Evolutionary conservation across 2,329 filamentous ascomycete genomes (phyloP).

Genomic region (Fusarium albidum): DNA sequence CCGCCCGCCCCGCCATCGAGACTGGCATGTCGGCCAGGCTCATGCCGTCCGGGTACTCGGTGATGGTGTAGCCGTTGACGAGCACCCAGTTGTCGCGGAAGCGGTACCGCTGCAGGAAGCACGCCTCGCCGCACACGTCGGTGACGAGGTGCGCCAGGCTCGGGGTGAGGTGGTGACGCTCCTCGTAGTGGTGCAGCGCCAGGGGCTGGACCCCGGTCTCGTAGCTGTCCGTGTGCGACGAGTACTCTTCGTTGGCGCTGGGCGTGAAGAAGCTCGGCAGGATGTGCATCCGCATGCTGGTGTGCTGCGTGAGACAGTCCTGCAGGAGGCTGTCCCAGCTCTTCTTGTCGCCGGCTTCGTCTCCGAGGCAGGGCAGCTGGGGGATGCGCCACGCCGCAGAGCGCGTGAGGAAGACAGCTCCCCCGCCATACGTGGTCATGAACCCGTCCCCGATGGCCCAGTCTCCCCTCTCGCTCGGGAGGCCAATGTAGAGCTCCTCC

Average conservation of each 20-base stretch:
- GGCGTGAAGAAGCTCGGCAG: constrained; percentile 55
- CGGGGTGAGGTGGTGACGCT: constrained; percentile 50
- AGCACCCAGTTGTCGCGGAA: constrained; percentile 58
- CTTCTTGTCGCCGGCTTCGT: constrained; percentile 31
- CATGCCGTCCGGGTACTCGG: constrained; percentile 51
- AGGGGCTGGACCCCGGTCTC: constrained; percentile 52
- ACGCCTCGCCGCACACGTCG: constrained; percentile 53
- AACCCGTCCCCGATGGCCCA: constrained; percentile 50
- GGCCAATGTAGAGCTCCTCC: constrained; percentile 50
- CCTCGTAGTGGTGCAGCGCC: constrained; percentile 49
- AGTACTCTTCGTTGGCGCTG: constrained; percentile 42
- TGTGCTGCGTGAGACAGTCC: constrained; percentile 48
- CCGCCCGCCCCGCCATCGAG: constrained; percentile 8
- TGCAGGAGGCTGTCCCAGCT: constrained; percentile 54
- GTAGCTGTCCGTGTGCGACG: constrained; percentile 43
- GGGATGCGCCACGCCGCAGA: constrained; percentile 46
- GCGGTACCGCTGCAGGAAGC: constrained; percentile 56
- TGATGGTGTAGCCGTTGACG: constrained; percentile 56
- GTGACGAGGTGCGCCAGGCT: constrained; percentile 53
- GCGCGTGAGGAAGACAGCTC: constrained; percentile 52
- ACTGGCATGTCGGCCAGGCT: constrained; percentile 35
- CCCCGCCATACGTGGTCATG: constrained; percentile 54
- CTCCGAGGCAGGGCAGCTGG: constrained; percentile 48
- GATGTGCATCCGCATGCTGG: constrained; percentile 49
- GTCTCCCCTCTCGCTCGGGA: constrained; percentile 54